These are phyloP conservation scores for Jacaranda mimosifolia DNA, from an alignment of 257 asterid genomes.

Conservation along the genomic window DNA sequence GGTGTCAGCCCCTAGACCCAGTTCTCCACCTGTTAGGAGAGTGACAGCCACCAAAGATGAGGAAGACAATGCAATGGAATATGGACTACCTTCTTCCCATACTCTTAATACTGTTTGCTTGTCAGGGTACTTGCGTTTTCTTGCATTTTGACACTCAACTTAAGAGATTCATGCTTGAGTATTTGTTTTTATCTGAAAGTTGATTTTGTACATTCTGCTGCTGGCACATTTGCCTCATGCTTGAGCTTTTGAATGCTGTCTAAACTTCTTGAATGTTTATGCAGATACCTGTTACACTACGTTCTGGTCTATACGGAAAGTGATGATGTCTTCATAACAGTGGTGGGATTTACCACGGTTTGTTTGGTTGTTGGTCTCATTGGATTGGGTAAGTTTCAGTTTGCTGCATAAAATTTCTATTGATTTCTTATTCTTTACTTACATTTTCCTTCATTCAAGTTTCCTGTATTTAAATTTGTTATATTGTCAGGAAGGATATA, in stretches of 20 bases:
- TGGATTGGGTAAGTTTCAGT: slow-evolving; percentile 68
- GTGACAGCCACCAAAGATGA: slow-evolving; percentile 83
- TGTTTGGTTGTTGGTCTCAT: slow-evolving; percentile 70
- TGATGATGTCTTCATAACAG: slow-evolving; percentile 42
- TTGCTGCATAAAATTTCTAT: slow-evolving; percentile 22
- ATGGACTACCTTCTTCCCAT: slow-evolving; percentile 94
- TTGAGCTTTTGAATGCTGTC: slow-evolving; percentile 6
- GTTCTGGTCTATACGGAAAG: slow-evolving; percentile 54
- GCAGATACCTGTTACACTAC: slow-evolving; percentile 83
- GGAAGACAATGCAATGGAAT: slow-evolving; percentile 91
- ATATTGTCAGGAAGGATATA: slow-evolving; percentile 78
- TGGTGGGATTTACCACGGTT: slow-evolving; percentile 57
- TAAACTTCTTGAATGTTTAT: slow-evolving; percentile 36
- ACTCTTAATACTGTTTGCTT: slow-evolving; percentile 96
- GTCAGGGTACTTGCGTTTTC: slow-evolving; percentile 68
- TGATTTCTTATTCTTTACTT: slow-evolving; percentile 22
- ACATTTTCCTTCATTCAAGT: slow-evolving; percentile 20
- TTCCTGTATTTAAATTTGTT: slow-evolving; percentile 24
- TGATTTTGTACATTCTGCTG: neutral
- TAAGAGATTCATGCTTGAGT: neutral
- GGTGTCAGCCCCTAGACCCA: slow-evolving; percentile 90
- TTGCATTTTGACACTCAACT: slow-evolving; percentile 6
- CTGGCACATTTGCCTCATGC: slow-evolving; percentile 15
- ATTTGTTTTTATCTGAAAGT: slow-evolving; percentile 7
- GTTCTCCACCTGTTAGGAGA: slow-evolving; percentile 80